Evolutionary conservation across 495 filamentous ascomycete species (phyloP).

Genomic region (Penicillium steckii): DNA sequence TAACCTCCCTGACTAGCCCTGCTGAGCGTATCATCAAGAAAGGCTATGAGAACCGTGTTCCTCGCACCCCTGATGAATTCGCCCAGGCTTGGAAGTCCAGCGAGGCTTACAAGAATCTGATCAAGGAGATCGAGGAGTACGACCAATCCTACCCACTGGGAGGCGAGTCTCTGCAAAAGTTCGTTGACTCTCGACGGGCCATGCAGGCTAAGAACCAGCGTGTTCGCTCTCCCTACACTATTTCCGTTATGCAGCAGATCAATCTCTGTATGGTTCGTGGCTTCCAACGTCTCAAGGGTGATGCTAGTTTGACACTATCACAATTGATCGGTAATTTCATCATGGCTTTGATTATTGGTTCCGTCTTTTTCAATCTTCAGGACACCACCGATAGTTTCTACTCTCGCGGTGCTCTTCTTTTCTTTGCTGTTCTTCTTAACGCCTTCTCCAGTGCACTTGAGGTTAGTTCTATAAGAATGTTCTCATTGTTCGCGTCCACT

Average conservation of each 20-base stretch:
- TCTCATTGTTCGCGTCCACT: background rate
- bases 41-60: constrained; percentile 65
- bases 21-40: constrained; percentile 61
- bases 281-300: constrained; percentile 63
- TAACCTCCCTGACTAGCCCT: constrained; percentile 72
- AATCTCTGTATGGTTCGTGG: constrained; percentile 50
- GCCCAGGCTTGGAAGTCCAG: constrained; percentile 61
- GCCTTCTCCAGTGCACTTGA: constrained; percentile 84
- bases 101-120: constrained; percentile 46
- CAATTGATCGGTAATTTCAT: constrained; percentile 76
- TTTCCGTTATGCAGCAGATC: constrained; percentile 47
- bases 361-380: constrained; percentile 81
- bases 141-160: constrained; percentile 43
- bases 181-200: constrained; percentile 40
- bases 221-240: constrained; percentile 45
- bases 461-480: constrained; percentile 32
- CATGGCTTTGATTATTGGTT: constrained; percentile 83
- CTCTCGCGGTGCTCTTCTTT: constrained; percentile 78
- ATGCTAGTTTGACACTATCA: constrained; percentile 71
- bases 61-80: constrained; percentile 72
- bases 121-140: constrained; percentile 55
- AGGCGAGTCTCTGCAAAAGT: constrained; percentile 38
- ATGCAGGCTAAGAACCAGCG: constrained; percentile 45
- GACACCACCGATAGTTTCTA: constrained; percentile 71
- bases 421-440: constrained; percentile 90